These are phyloP conservation scores for Claviceps quebecensis DNA, from an alignment of 2,329 filamentous ascomycete species.

Conservation along the genomic window DNA sequence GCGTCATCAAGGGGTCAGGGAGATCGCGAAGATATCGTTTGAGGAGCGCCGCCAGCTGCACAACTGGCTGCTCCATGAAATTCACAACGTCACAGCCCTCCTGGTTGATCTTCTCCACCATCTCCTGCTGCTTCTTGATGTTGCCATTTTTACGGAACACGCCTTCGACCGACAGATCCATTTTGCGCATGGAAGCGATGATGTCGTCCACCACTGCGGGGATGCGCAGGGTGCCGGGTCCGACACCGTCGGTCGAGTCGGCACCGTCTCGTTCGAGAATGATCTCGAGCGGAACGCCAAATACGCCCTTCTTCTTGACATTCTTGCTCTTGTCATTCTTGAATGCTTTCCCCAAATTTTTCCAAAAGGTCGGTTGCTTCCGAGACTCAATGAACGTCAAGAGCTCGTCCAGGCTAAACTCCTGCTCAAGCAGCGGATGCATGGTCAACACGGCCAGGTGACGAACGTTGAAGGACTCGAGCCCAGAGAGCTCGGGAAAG, in stretches of 20 bases:
- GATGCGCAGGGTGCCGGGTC: constrained; percentile 77
- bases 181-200: constrained; percentile 88
- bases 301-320: constrained; percentile 84
- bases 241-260: constrained; percentile 94
- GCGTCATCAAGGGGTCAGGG: constrained; percentile 84
- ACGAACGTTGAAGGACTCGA: constrained; percentile 95
- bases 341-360: constrained; percentile 93
- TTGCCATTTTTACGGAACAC: constrained; percentile 99
- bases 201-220: constrained; percentile 93
- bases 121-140: constrained; percentile 80
- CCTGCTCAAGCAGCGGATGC: constrained; percentile 76
- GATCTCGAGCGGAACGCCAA: constrained; percentile 75
- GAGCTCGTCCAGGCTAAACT: constrained; percentile 89
- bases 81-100: constrained; percentile 77
- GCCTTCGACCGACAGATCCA: constrained; percentile 97
- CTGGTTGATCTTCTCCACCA: constrained; percentile 73
- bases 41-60: constrained; percentile 83
- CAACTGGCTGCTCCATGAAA: constrained; percentile 75
- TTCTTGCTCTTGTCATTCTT: constrained; percentile 68
- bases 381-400: constrained; percentile 84
- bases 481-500: constrained; percentile 86
- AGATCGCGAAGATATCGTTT: constrained; percentile 93
- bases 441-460: constrained; percentile 91
- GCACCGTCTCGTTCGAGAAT: constrained; percentile 89
- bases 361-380: constrained; percentile 87